These are phyloP conservation scores for Nelumbo lutea DNA, from an alignment of 164 flowering plant species.

Conservation along the genomic window DNA sequence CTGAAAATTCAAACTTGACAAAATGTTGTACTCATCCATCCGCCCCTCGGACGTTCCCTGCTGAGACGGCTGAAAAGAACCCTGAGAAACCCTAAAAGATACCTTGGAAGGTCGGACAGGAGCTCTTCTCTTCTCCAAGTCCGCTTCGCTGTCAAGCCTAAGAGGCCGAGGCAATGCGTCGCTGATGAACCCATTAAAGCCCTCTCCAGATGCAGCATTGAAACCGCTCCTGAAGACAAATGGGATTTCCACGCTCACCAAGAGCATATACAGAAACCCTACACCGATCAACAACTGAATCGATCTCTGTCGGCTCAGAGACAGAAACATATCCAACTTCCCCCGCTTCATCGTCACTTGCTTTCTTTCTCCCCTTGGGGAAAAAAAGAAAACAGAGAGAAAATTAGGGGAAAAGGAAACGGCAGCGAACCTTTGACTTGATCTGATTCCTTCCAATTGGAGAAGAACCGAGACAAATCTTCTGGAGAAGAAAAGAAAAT, in stretches of 20 bases:
- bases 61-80: neutral
- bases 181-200: constrained; percentile 9
- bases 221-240: constrained; percentile 36
- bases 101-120: constrained; percentile 39
- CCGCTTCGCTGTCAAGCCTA: constrained; percentile 41
- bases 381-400: neutral
- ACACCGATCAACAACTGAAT: constrained; percentile 36
- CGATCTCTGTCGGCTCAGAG: constrained; percentile 36
- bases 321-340: constrained; percentile 29
- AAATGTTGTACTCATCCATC: constrained; percentile 17
- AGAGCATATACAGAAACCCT: constrained; percentile 38
- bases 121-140: constrained; percentile 32
- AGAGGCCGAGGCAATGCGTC: constrained; percentile 14
- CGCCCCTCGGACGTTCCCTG: constrained; percentile 4
- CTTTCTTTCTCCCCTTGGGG: neutral
- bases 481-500: neutral
- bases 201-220: constrained; percentile 16
- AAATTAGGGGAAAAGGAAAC: no score
- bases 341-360: constrained; percentile 32
- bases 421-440: neutral
- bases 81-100: constrained; percentile 20
- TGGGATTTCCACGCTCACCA: constrained; percentile 50
- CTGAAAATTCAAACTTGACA: constrained; percentile 44
- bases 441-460: neutral
- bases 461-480: neutral